Percentiles rank a stretch among this genome's conserved stretches.
Evolutionary conservation across 257 asterid species (phyloP).

Genomic region (Thymus quinquecostatus): DNA sequence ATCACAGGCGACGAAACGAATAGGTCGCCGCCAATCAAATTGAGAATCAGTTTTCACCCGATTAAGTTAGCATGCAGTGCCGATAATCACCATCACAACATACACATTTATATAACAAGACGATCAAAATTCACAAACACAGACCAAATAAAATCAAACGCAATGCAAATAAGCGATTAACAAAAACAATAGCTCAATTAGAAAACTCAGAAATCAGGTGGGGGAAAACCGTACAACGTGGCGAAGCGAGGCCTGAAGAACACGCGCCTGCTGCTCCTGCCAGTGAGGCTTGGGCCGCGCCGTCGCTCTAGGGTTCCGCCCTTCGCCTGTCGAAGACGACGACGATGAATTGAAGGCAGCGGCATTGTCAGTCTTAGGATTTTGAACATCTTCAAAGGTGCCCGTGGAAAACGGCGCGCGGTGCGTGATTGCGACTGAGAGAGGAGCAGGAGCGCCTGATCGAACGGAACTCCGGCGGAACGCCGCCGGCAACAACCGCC

Average conservation of each 20-base stretch:
- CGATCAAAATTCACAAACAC: conserved; percentile 8
- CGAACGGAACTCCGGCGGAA: conserved; percentile 13
- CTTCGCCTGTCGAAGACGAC: conserved; percentile 34
- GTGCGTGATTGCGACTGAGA: conserved; percentile 22
- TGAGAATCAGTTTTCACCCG: conserved; percentile 8
- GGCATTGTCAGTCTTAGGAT: conserved; percentile 39
- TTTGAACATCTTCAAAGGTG: conserved; percentile 41
- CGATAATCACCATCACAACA: not conserved
- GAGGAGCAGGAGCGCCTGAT: conserved; percentile 20
- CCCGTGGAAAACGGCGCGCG: conserved; percentile 44
- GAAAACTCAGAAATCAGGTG: not conserved
- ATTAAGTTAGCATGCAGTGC: conserved; percentile 21
- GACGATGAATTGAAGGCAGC: conserved; percentile 39
- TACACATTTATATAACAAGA: not conserved
- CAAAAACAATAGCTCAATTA: not conserved
- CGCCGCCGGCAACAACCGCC: conserved; percentile 49
- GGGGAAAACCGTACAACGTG: conserved; percentile 64
- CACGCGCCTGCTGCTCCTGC: conserved; percentile 79
- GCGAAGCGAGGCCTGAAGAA: conserved; percentile 73
- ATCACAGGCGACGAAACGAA: not conserved
- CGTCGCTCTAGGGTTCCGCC: conserved; percentile 40
- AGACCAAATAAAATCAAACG: not conserved
- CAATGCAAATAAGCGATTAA: conserved; percentile 2
- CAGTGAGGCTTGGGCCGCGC: conserved; percentile 55
- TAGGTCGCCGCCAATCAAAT: conserved; percentile 1